Evolutionary conservation across 2,329 filamentous ascomycete genomes (phyloP).

Genomic region (Clonostachys sp.): DNA sequence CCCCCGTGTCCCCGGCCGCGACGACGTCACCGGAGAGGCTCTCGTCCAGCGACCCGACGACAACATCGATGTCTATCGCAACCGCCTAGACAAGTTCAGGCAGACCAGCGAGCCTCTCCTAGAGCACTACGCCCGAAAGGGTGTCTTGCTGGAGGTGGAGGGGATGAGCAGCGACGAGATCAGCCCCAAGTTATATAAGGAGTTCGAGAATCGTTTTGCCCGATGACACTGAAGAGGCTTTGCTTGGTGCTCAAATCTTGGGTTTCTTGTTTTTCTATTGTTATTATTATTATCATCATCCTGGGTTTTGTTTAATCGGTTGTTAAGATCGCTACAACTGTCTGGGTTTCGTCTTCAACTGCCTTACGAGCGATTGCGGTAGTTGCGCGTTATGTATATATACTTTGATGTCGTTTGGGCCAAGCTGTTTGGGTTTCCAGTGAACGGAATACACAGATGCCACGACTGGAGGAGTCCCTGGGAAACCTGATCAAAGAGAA

Average conservation of each 20-base stretch:
- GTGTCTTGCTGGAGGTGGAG: slow-evolving; percentile 80
- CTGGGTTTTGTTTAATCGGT: too few species aligned
- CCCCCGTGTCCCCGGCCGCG: slow-evolving; percentile 72
- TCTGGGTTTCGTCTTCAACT: not conserved
- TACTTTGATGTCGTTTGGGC: not conserved
- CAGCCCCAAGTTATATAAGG: slow-evolving; percentile 77
- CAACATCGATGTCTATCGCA: slow-evolving; percentile 78
- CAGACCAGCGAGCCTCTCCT: slow-evolving; percentile 82
- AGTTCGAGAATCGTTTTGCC: slow-evolving; percentile 73
- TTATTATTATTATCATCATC: too few species aligned
- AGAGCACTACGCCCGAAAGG: slow-evolving; percentile 82
- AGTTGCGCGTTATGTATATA: not conserved
- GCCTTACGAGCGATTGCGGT: not conserved
- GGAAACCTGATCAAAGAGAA: too few species aligned
- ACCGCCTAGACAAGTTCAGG: slow-evolving; percentile 76
- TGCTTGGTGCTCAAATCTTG: too few species aligned
- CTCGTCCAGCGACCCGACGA: slow-evolving; percentile 83
- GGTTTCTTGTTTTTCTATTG: too few species aligned
- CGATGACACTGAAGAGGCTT: too few species aligned
- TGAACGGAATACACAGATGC: too few species aligned
- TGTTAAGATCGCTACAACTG: too few species aligned
- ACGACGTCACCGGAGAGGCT: slow-evolving; percentile 87
- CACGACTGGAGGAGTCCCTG: too few species aligned
- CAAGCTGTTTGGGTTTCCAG: too few species aligned
- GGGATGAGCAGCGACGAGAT: slow-evolving; percentile 95